Evolutionary conservation across 2,329 filamentous ascomycete species (phyloP).

Genomic region (Reticulascus tulasneorum): DNA sequence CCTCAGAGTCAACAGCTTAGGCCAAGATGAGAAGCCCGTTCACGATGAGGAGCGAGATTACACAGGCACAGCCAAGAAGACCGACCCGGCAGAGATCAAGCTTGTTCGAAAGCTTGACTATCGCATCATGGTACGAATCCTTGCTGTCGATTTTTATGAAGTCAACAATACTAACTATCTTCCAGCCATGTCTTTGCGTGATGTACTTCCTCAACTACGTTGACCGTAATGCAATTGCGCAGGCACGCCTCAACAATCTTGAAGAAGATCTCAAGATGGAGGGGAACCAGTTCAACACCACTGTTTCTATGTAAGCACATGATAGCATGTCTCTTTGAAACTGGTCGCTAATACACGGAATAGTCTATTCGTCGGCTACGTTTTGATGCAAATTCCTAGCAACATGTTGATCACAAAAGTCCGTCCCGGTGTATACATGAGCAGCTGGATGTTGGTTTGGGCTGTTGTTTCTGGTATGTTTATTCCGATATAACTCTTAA

Average conservation of each 20-base stretch:
- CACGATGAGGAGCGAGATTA: conserved; percentile 29
- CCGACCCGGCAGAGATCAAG: conserved; percentile 33
- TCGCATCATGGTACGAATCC: conserved; percentile 33
- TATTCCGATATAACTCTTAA: background rate
- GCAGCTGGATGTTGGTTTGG: conserved; percentile 37
- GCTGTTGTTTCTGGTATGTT: conserved; percentile 27
- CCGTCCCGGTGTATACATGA: conserved; percentile 37
- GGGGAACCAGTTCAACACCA: conserved; percentile 30
- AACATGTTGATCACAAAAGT: conserved; percentile 42
- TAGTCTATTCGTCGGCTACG: conserved; percentile 34
- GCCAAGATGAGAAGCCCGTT: conserved; percentile 10
- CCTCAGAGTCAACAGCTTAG: conserved; percentile 7
- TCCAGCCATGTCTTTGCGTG: conserved; percentile 30
- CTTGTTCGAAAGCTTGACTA: conserved; percentile 37
- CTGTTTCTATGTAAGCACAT: conserved; percentile 31
- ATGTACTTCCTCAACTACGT: conserved; percentile 44
- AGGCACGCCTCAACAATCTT: conserved; percentile 35
- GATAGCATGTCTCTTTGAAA: background rate
- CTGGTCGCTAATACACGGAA: background rate
- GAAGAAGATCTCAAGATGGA: conserved; percentile 39
- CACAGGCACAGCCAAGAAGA: conserved; percentile 32
- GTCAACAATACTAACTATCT: background rate
- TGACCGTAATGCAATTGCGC: conserved; percentile 43
- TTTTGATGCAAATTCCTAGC: conserved; percentile 35
- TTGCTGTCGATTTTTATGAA: background rate